Percentiles rank a stretch among this genome's conserved stretches.
Evolutionary conservation across 148 eudicot species (phyloP).

Genomic region (Cornus florida): DNA sequence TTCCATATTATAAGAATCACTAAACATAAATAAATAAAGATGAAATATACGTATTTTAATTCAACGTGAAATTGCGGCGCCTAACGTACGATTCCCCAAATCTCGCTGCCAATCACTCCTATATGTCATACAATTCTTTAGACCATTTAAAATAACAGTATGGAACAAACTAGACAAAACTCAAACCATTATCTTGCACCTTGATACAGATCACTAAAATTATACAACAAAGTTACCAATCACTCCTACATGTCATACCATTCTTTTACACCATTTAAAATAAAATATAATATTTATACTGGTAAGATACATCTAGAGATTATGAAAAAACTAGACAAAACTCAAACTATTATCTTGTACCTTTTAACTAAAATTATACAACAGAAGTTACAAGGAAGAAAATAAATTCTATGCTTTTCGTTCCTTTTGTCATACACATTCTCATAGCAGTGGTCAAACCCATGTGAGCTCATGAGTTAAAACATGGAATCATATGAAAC

Average conservation of each 20-base stretch:
- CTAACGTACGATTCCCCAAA: slow-evolving; percentile 32
- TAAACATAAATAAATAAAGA: neutral
- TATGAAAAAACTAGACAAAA: neutral
- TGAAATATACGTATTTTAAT: neutral
- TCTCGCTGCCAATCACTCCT: slow-evolving; percentile 40
- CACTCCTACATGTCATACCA: slow-evolving; percentile 11
- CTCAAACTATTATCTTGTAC: neutral
- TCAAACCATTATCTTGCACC: neutral
- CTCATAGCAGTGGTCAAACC: neutral
- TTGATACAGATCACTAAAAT: neutral
- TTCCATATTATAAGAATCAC: no score
- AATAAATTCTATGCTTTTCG: no score
- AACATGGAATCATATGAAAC: neutral
- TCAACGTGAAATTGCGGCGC: slow-evolving; percentile 29
- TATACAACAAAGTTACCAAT: slow-evolving; percentile 9
- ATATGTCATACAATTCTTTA: neutral
- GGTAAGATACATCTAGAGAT: no score
- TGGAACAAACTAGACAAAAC: neutral
- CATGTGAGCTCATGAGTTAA: neutral
- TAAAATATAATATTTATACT: no score
- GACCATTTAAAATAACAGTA: neutral
- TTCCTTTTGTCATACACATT: no score
- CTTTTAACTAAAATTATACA: neutral
- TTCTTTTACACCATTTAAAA: neutral
- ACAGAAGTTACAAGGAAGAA: neutral